Evolutionary conservation across 345 rosid species (phyloP).

Genomic region (Rhodamnia rubescens): DNA sequence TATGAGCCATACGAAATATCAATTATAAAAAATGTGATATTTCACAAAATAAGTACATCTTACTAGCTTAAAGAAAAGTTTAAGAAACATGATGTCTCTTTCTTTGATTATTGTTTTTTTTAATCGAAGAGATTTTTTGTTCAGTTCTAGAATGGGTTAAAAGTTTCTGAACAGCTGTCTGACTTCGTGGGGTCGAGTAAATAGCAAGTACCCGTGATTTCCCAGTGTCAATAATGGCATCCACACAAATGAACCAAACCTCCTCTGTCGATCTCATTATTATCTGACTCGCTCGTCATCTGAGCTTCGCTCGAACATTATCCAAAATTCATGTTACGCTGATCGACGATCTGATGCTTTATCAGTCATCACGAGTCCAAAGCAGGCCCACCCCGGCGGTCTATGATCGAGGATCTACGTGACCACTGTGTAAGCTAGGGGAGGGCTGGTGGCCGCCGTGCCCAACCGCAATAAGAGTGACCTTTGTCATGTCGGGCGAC

Average conservation of each 20-base stretch:
- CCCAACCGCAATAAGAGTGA: neutral
- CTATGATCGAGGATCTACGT: too few species aligned
- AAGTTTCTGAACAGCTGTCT: neutral
- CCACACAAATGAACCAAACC: neutral
- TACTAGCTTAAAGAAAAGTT: neutral
- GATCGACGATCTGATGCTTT: neutral
- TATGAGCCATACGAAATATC: neutral
- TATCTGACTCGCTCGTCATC: neutral
- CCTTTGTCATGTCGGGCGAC: neutral
- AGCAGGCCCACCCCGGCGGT: too few species aligned
- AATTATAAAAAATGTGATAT: neutral
- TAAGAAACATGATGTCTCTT: neutral
- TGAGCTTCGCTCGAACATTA: neutral
- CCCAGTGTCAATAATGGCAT: neutral
- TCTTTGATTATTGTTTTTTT: neutral
- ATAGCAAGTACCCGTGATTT: neutral
- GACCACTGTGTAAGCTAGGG: neutral
- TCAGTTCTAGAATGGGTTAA: neutral
- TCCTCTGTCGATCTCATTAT: neutral
- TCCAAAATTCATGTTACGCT: neutral
- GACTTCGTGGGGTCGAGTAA: neutral
- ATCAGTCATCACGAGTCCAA: neutral
- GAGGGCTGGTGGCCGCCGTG: accelerated
- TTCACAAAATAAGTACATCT: neutral
- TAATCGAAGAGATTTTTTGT: neutral